A percentile compares a stretch with the other conserved stretches of the same genome.
phyloP scores from a whole-genome alignment of 1,284 basidiomycete species.

The Pyrrhoderma lamaoense region DNA sequence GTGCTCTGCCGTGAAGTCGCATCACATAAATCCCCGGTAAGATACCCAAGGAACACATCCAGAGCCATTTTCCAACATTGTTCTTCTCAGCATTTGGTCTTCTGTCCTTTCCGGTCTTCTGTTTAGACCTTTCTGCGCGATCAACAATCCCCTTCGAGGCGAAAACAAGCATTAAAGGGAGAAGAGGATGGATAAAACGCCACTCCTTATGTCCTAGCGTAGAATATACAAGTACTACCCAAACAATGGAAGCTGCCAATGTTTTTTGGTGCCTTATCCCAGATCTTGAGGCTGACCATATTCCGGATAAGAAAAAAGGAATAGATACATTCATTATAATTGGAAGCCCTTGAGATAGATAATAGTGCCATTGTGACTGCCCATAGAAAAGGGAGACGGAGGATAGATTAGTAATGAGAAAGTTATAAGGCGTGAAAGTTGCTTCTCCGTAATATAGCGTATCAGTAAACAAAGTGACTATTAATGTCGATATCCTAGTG shows the following conservation, averaged over 20 bases:
- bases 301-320: slow-evolving; percentile 64
- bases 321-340: slow-evolving; percentile 69
- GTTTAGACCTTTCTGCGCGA: slow-evolving; percentile 19
- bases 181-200: slow-evolving; percentile 89
- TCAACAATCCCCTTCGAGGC: slow-evolving; percentile 67
- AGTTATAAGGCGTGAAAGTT: slow-evolving; percentile 77
- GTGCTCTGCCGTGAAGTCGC: slow-evolving; percentile 69
- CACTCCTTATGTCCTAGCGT: slow-evolving; percentile 90
- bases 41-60: slow-evolving; percentile 43
- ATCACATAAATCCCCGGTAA: slow-evolving; percentile 63
- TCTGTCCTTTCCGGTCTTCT: neutral
- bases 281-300: slow-evolving; percentile 27
- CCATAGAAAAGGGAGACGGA: slow-evolving; percentile 93
- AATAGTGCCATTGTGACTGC: slow-evolving; percentile 81
- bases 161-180: slow-evolving; percentile 81
- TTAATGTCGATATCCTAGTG: slow-evolving; percentile 33
- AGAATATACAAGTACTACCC: slow-evolving; percentile 73
- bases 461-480: slow-evolving; percentile 47
- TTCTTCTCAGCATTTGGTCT: neutral
- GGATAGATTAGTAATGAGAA: slow-evolving; percentile 74
- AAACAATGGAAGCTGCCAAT: slow-evolving; percentile 45
- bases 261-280: slow-evolving; percentile 27
- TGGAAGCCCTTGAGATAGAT: slow-evolving; percentile 81
- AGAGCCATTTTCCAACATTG: neutral
- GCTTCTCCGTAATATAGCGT: slow-evolving; percentile 59